phyloP scores from a whole-genome alignment of 768 basidiomycete species.

The Cystobasidium ongulense region DNA sequence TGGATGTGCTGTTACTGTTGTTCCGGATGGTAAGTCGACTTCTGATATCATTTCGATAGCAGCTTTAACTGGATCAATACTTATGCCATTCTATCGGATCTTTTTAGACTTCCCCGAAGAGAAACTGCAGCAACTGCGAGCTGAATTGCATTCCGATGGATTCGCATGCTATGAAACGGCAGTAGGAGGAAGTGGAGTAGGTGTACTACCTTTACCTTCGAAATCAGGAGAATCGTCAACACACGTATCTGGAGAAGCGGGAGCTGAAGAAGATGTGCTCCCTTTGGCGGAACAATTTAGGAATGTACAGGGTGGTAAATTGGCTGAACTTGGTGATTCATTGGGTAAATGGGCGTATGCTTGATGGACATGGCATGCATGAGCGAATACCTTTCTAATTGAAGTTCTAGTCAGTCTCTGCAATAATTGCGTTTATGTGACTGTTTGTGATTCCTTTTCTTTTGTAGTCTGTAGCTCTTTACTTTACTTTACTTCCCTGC shows the following conservation, averaged over 20 bases:
- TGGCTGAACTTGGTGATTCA: constrained; percentile 33
- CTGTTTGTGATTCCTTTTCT: no score
- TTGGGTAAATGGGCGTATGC: constrained; percentile 35
- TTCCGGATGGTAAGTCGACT: constrained; percentile 70
- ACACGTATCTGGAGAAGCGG: constrained; percentile 36
- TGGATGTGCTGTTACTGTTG: constrained; percentile 90
- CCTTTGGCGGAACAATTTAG: constrained; percentile 33
- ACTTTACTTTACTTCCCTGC: no score
- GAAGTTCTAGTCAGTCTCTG: no score
- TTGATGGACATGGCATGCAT: neutral
- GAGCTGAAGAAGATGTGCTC: constrained; percentile 30
- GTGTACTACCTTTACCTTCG: constrained; percentile 49
- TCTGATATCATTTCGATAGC: neutral
- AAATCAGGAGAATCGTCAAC: neutral
- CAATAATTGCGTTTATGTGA: no score
- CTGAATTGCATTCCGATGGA: constrained; percentile 55
- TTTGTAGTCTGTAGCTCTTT: no score
- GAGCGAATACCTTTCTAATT: no score
- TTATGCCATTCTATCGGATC: no score
- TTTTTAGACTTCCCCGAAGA: constrained; percentile 62
- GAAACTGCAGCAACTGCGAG: constrained; percentile 55
- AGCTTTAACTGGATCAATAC: neutral
- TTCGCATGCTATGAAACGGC: constrained; percentile 82
- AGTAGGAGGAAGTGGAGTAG: constrained; percentile 87
- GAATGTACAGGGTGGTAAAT: constrained; percentile 21